These are phyloP conservation scores for Hanseniaspora singularis DNA, from an alignment of 805 yeast genomes.

Conservation along the genomic window DNA sequence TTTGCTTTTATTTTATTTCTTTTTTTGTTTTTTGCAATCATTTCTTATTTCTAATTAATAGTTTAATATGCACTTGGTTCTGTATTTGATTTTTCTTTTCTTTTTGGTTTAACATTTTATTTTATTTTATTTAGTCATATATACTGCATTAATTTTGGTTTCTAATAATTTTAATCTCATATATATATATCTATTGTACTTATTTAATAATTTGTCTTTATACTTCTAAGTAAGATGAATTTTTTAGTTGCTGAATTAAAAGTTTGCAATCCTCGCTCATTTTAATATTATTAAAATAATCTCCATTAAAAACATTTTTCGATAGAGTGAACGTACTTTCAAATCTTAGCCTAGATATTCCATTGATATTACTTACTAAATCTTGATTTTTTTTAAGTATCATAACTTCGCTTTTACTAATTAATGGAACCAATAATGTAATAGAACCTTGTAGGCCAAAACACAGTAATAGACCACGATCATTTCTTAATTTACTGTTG, in stretches of 20 bases:
- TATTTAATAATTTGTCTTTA: background rate
- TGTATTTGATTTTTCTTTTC: too few relatives aligned
- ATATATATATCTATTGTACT: background rate
- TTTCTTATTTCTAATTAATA: too few relatives aligned
- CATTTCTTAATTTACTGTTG: constrained; percentile 5
- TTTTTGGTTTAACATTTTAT: too few relatives aligned
- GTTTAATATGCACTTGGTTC: too few relatives aligned
- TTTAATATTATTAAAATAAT: background rate
- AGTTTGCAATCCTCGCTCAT: constrained; percentile 2
- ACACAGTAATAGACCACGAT: constrained; percentile 3
- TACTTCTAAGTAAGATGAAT: constrained; percentile 1
- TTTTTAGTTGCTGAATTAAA: background rate
- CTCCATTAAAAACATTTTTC: constrained; percentile 9
- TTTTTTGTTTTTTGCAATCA: too few relatives aligned
- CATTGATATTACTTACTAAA: background rate
- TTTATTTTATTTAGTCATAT: too few relatives aligned
- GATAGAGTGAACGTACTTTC: constrained; percentile 9
- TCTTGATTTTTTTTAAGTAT: background rate
- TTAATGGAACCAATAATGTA: constrained; percentile 2
- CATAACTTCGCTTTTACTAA: background rate
- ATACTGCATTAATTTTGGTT: too few relatives aligned
- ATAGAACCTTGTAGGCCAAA: constrained; percentile 13
- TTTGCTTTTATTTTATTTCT: too few relatives aligned
- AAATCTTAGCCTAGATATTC: constrained; percentile 1
- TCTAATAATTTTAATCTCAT: too few relatives aligned